These are phyloP conservation scores for Blepharisma undulans DNA, from an alignment of 169 alveolate genomes.

Conservation along the genomic window DNA sequence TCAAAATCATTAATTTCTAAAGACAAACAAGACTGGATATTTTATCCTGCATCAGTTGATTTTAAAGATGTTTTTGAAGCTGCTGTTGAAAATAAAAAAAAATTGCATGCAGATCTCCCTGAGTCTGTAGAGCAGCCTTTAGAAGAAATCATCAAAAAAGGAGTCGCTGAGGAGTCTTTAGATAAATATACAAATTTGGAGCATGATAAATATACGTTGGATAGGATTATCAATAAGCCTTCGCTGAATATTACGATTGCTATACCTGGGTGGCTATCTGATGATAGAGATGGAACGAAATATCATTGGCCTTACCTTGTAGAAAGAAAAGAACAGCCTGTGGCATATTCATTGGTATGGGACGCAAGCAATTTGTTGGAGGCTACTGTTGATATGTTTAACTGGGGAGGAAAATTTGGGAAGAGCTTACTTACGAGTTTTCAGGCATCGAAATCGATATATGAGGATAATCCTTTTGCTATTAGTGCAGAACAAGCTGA, in stretches of 20 bases:
- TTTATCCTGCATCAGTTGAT: not conserved
- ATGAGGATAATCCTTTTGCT: not conserved
- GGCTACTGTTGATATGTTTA: not conserved
- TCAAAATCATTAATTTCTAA: not conserved
- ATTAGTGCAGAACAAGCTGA: not conserved
- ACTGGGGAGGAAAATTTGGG: not conserved
- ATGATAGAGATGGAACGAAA: not conserved
- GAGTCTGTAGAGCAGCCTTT: not conserved
- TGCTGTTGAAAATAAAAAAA: not conserved
- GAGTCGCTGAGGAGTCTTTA: not conserved
- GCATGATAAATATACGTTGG: not conserved
- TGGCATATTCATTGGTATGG: conserved; percentile 9
- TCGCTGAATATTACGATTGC: not conserved
- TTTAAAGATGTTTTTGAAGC: not conserved
- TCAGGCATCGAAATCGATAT: not conserved
- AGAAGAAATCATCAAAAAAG: not conserved
- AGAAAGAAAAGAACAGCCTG: not conserved
- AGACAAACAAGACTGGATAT: not conserved
- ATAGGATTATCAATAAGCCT: not conserved
- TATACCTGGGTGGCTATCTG: conserved; percentile 11
- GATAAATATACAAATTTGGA: not conserved
- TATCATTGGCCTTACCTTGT: not conserved
- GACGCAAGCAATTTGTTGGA: not conserved
- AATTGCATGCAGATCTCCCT: not conserved
- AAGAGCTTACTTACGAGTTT: not conserved